phyloP scores from a whole-genome alignment of 2,329 filamentous ascomycete genomes.

The Colletotrichum karsti region DNA sequence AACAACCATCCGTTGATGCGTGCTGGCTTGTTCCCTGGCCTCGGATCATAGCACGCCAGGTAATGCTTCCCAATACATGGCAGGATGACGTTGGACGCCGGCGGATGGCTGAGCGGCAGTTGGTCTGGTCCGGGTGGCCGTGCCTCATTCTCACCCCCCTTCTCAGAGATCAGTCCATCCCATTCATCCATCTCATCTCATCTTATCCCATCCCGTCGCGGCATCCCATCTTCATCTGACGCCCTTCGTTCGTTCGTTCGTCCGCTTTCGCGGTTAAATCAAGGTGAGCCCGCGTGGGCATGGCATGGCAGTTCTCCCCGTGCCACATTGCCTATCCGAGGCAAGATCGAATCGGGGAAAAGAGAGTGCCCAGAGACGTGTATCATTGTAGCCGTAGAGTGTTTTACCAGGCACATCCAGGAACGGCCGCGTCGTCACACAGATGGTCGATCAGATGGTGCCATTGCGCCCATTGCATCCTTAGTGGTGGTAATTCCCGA shows the following conservation, averaged over 20 bases:
- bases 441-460: slow-evolving; percentile 27
- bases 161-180: background rate
- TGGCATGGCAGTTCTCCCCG: background rate
- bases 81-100: slow-evolving; percentile 24
- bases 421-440: slow-evolving; percentile 23
- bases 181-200: background rate
- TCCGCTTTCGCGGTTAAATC: background rate
- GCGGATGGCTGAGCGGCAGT: slow-evolving; percentile 5
- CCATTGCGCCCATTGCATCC: slow-evolving; percentile 12
- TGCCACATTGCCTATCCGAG: slow-evolving; percentile 20
- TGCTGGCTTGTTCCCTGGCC: slow-evolving; percentile 20
- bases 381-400: background rate
- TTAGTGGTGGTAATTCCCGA: slow-evolving; percentile 11
- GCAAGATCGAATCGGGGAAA: slow-evolving; percentile 8
- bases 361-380: background rate
- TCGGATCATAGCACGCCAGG: slow-evolving; percentile 3
- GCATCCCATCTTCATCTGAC: background rate
- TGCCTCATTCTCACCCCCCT: background rate
- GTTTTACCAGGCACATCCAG: slow-evolving; percentile 19
- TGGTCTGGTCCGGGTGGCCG: background rate
- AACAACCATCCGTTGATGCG: background rate
- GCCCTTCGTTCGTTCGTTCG: background rate
- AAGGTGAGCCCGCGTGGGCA: background rate
- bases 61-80: slow-evolving; percentile 4
- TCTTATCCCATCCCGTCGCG: background rate